Evolutionary conservation across 768 basidiomycete genomes (phyloP).

Genomic region (Boletus tomentosulus): DNA sequence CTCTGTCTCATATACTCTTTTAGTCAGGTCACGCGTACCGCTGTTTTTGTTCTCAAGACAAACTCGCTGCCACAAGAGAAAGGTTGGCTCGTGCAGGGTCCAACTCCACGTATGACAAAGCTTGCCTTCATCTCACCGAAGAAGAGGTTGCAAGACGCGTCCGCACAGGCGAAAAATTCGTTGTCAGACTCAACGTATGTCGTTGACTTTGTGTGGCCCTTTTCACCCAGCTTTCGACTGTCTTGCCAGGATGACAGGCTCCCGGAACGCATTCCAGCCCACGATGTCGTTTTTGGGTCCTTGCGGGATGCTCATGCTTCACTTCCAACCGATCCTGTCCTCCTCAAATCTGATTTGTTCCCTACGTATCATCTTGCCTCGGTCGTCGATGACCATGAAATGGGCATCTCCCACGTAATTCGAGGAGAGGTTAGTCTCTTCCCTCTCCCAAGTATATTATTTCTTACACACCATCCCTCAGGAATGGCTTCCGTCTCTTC

Average conservation of each 20-base stretch:
- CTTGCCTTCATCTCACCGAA: slow-evolving; percentile 80
- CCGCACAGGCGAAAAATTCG: slow-evolving; percentile 69
- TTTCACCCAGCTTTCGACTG: background rate
- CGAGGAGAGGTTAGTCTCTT: slow-evolving; percentile 72
- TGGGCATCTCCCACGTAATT: slow-evolving; percentile 94
- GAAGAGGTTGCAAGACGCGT: slow-evolving; percentile 79
- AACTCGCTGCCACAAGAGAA: slow-evolving; percentile 63
- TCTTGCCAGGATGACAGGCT: slow-evolving; percentile 52
- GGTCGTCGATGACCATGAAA: slow-evolving; percentile 92
- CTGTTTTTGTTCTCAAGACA: slow-evolving; percentile 79
- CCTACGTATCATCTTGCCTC: slow-evolving; percentile 97
- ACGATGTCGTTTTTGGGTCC: slow-evolving; percentile 74
- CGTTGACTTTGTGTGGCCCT: accelerated
- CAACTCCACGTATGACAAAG: slow-evolving; percentile 80
- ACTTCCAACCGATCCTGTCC: slow-evolving; percentile 81
- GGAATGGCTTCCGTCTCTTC: slow-evolving; percentile 96
- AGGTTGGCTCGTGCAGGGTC: slow-evolving; percentile 70
- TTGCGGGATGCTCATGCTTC: slow-evolving; percentile 74
- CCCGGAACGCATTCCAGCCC: slow-evolving; percentile 45
- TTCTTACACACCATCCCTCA: slow-evolving; percentile 27
- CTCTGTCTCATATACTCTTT: background rate
- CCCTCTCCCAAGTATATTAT: background rate
- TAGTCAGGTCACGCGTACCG: slow-evolving; percentile 89
- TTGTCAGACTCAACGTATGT: slow-evolving; percentile 85
- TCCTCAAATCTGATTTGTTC: slow-evolving; percentile 88